Conservation (phyloP, 495 filamentous ascomycete species). For the Aspergillus panamensis region DNA sequence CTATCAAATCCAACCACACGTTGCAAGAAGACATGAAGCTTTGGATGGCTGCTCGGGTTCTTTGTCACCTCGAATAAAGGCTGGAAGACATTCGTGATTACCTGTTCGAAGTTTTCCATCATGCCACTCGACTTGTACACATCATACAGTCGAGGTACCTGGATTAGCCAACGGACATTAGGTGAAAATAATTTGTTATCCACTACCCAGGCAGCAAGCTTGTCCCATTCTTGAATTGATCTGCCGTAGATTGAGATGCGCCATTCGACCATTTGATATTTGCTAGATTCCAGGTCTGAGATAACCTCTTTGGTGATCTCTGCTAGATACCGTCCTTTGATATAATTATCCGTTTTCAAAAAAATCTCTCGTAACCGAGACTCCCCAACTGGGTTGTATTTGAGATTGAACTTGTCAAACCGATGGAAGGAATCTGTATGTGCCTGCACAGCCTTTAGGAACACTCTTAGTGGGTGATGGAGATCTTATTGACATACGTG, state of each 20-base stretch:
- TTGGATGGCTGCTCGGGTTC: constrained; percentile 79
- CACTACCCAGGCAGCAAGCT: constrained; percentile 95
- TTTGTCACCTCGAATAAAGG: constrained; percentile 93
- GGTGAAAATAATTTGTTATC: constrained; percentile 97
- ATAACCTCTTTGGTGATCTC: constrained; percentile 99
- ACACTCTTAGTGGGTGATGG: background rate
- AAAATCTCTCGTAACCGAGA: constrained; percentile 94
- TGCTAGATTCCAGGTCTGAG: constrained; percentile 95
- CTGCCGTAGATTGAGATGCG: constrained; percentile 95
- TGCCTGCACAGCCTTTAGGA: constrained; percentile 51
- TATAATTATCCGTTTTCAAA: constrained; percentile 96
- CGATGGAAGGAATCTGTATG: constrained; percentile 98
- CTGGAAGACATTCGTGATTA: constrained; percentile 88
- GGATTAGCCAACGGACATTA: constrained; percentile 96
- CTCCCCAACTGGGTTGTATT: constrained; percentile 97
- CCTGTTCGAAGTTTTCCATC: constrained; percentile 85
- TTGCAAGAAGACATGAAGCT: constrained; percentile 92
- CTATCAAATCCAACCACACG: constrained; percentile 95
- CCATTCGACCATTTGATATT: constrained; percentile 99
- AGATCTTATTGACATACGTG: constrained; percentile 59
- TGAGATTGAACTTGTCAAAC: constrained; percentile 99
- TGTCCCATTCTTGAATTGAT: constrained; percentile 93
- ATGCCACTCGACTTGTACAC: constrained; percentile 86
- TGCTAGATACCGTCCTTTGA: constrained; percentile 90
- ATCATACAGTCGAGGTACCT: constrained; percentile 91